Percentiles rank a stretch among this genome's conserved stretches.
Evolutionary conservation across 805 yeast species (phyloP).

Genomic region (Lachancea sp.): DNA sequence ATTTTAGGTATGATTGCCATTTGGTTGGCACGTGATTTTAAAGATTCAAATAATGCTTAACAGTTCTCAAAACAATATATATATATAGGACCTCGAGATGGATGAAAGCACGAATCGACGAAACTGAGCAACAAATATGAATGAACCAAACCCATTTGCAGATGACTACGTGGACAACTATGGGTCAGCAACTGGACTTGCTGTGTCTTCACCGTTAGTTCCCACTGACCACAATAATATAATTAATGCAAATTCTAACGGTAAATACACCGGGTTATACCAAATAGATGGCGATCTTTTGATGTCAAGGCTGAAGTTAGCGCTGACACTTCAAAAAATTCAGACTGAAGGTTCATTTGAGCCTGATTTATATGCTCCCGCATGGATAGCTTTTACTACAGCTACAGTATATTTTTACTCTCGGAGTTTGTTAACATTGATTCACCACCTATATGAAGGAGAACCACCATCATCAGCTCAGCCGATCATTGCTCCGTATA

Average conservation of each 20-base stretch:
- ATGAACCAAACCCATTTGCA: constrained; percentile 4
- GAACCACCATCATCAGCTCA: constrained; percentile 42
- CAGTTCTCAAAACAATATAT: no score
- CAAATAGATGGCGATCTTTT: constrained; percentile 4
- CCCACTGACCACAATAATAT: neutral
- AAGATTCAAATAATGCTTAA: no score
- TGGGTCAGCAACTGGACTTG: neutral
- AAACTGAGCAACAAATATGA: neutral
- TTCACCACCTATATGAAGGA: constrained; percentile 11
- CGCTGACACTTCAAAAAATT: neutral
- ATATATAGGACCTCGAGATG: neutral
- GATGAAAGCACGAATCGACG: neutral
- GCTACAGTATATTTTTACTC: constrained; percentile 69
- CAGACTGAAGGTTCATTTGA: constrained; percentile 30
- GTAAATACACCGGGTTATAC: constrained; percentile 4
- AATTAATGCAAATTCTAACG: neutral
- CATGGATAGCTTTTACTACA: constrained; percentile 86
- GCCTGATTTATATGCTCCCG: constrained; percentile 73
- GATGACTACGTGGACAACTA: constrained; percentile 1
- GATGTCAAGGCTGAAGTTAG: constrained; percentile 2
- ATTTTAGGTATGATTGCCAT: no score
- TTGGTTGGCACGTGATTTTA: no score
- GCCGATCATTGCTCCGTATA: constrained; percentile 49
- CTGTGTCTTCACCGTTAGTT: neutral
- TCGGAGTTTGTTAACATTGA: constrained; percentile 57